Conservation (phyloP, 106 monocot genomes). For the Allium sativum region DNA sequence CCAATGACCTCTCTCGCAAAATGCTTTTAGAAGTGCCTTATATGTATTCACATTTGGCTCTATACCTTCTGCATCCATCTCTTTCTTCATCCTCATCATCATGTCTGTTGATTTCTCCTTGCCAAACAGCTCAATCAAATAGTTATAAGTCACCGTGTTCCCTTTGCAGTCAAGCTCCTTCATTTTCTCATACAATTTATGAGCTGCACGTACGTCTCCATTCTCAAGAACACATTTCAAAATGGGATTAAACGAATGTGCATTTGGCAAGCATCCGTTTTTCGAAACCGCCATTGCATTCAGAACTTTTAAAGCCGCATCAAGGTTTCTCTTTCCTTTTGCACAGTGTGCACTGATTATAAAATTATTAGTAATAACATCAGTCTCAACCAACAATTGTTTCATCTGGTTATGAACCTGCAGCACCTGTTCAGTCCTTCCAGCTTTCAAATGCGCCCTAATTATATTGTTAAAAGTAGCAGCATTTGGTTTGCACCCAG, state of each 20-base stretch:
- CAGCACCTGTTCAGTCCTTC: constrained; percentile 54
- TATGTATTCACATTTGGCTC: constrained; percentile 93
- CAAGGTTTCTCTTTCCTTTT: constrained; percentile 50
- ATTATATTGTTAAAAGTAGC: constrained; percentile 83
- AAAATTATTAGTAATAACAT: constrained; percentile 82
- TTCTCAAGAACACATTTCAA: constrained; percentile 37
- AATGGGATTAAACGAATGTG: constrained; percentile 77
- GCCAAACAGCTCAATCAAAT: constrained; percentile 64
- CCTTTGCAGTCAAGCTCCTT: constrained; percentile 52
- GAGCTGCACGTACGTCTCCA: constrained; percentile 58
- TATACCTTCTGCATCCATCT: constrained; percentile 80
- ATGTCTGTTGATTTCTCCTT: constrained; percentile 77
- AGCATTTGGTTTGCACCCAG: constrained; percentile 54
- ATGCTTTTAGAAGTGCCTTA: constrained; percentile 48
- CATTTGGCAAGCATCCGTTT: constrained; percentile 36
- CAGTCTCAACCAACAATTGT: constrained; percentile 54
- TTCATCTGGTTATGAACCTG: constrained; percentile 93
- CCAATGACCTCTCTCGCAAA: constrained; percentile 82
- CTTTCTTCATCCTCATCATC: constrained; percentile 84
- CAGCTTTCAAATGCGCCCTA: constrained; percentile 61
- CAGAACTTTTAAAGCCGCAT: constrained; percentile 74
- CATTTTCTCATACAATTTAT: constrained; percentile 58
- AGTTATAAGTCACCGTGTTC: constrained; percentile 71
- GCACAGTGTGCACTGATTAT: constrained; percentile 67
- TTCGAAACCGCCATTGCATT: constrained; percentile 43